Evolutionary conservation across 1,139 yeast species (phyloP), one percentile per base, ranked within the genome.

Genomic region (Debaryomyces coudertii): DNA sequence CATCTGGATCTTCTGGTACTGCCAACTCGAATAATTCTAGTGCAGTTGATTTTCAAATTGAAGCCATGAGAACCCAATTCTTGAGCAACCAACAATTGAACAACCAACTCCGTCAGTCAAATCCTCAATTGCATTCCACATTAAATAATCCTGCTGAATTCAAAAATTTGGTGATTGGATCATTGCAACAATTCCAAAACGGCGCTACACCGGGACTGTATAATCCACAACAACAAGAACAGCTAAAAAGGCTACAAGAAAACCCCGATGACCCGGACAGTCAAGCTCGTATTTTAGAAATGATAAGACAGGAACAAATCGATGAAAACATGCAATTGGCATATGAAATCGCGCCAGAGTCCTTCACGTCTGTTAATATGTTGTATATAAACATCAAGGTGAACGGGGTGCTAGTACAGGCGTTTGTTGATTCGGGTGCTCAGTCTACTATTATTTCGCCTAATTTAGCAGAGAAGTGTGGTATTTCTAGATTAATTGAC

Each of bases 371-470:
- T 1, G 95, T 93, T 3, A 80, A 81, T 35, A 90, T 95, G 97
- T 75, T 93, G 43, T 92, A 85, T 66, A 82, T 93, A 15, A 76
- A 85, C 47, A 76, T 90, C 44, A 83, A 81, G 50, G 86, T 93
- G 22, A 90, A 92, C 58, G 93, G 95, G 0, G 76, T 78, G 42
- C 82, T 84, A 20, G 87, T 90, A 7, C 89, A 89, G 62, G 98
- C 98, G 0, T 89, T 93, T 71, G 96, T 93, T 8, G 99, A 93
- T 62, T 83, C 97, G 0, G 99, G 99, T 2, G 99, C 99, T 0
- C 97, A 90, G 63, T 76, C 83, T 36, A 90, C 99, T 0, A 85
- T 92, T 42, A 86, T 76, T n/a, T 83, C 90, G 16, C 87, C 96
- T 1, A 68, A 72, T 36, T 73, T 93, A 53, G 97, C 96, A 0